These are phyloP conservation scores for Atkinsonella hypoxylon DNA, from an alignment of 2,329 filamentous ascomycete species.

Conservation along the genomic window DNA sequence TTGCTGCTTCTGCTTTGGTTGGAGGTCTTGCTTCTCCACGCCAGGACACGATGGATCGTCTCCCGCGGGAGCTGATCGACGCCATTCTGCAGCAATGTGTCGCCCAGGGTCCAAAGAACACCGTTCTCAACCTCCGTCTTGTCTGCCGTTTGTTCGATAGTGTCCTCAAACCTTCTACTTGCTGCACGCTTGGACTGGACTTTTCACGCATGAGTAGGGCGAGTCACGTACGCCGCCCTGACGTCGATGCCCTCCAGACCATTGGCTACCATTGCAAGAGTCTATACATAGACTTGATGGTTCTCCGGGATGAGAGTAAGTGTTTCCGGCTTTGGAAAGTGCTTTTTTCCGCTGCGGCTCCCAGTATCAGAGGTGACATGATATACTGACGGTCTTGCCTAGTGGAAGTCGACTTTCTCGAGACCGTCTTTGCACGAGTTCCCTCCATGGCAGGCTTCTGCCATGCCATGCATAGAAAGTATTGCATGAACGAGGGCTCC, in stretches of 20 bases:
- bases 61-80: slow-evolving; percentile 36
- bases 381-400: slow-evolving; percentile 7
- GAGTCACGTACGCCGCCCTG: slow-evolving; percentile 20
- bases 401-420: slow-evolving; percentile 39
- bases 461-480: slow-evolving; percentile 28
- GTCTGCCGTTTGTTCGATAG: slow-evolving; percentile 38
- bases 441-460: slow-evolving; percentile 34
- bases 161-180: slow-evolving; percentile 31
- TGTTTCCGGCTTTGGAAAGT: not conserved
- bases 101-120: slow-evolving; percentile 30
- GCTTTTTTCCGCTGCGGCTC: no score
- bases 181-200: slow-evolving; percentile 37
- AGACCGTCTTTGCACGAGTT: slow-evolving; percentile 31
- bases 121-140: slow-evolving; percentile 31
- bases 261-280: slow-evolving; percentile 36
- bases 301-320: slow-evolving; percentile 39
- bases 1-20: not conserved
- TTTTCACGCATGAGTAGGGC: slow-evolving; percentile 33
- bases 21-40: not conserved
- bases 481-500: slow-evolving; percentile 35
- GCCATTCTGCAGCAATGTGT: slow-evolving; percentile 33
- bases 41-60: slow-evolving; percentile 26
- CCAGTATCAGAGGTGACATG: no score
- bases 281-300: slow-evolving; percentile 40
- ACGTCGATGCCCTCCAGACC: slow-evolving; percentile 29